phyloP scores from a whole-genome alignment of 2,329 filamentous ascomycete genomes.

The Bipolaris victoriae region DNA sequence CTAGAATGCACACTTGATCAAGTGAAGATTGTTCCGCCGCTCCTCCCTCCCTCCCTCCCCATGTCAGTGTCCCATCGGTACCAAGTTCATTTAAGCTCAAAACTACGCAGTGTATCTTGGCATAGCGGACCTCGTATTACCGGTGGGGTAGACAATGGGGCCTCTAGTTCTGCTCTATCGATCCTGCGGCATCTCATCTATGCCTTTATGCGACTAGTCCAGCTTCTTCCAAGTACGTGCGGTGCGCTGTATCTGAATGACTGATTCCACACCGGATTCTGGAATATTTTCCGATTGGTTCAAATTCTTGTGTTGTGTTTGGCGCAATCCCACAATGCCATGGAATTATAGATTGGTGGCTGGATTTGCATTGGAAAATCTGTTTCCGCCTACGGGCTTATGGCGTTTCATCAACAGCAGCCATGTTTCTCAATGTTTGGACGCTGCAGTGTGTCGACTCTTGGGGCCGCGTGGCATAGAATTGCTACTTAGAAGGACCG shows the following conservation, averaged over 20 bases:
- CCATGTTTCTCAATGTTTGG: background rate
- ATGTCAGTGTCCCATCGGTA: conserved; percentile 1
- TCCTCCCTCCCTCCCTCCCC: conserved; percentile 1
- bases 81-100: conserved; percentile 4
- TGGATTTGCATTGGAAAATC: background rate
- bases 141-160: background rate
- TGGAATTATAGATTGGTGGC: background rate
- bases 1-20: background rate
- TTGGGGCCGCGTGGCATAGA: background rate
- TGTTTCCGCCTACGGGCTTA: background rate
- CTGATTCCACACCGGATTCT: too few species aligned
- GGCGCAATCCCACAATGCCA: background rate
- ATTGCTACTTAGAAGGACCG: background rate
- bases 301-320: background rate
- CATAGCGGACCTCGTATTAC: conserved; percentile 1
- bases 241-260: background rate
- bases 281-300: background rate
- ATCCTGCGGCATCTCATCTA: background rate
- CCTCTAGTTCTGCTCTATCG: background rate
- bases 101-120: conserved; percentile 12
- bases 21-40: conserved; percentile 13
- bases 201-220: background rate
- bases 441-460: background rate
- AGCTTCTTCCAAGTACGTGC: background rate
- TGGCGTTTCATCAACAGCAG: background rate